Evolutionary conservation across 2,329 filamentous ascomycete genomes (phyloP).

Genomic region (Aspergillus japonicus): DNA sequence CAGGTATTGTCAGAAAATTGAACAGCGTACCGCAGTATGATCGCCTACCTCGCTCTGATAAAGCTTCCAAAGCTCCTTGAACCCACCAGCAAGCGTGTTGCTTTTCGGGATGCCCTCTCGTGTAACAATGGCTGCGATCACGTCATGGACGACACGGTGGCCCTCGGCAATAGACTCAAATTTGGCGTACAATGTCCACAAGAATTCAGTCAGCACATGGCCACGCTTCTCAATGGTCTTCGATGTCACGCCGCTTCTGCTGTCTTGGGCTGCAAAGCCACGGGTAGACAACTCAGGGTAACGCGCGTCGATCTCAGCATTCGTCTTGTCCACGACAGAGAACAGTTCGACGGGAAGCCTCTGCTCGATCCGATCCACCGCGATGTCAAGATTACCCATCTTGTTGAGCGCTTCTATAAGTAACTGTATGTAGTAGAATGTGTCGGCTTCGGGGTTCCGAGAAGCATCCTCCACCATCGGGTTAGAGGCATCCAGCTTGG

Average conservation of each 20-base stretch:
- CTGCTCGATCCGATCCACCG: conserved; percentile 88
- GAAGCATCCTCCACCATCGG: conserved; percentile 79
- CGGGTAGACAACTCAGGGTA: conserved; percentile 74
- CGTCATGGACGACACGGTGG: conserved; percentile 89
- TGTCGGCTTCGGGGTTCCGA: conserved; percentile 92
- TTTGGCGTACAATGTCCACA: conserved; percentile 91
- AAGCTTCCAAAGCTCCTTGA: conserved; percentile 96
- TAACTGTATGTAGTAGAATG: conserved; percentile 87
- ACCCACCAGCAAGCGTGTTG: conserved; percentile 75
- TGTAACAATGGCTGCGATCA: conserved; percentile 79
- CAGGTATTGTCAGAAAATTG: conserved; percentile 16
- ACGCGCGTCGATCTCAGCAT: conserved; percentile 87
- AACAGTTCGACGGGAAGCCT: conserved; percentile 91
- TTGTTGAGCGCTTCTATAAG: conserved; percentile 88
- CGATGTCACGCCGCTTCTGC: conserved; percentile 58
- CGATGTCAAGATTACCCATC: conserved; percentile 78
- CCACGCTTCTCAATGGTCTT: conserved; percentile 74
- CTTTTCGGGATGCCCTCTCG: conserved; percentile 68
- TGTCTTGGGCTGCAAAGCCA: conserved; percentile 47
- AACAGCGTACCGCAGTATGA: background rate
- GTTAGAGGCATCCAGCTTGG: conserved; percentile 54
- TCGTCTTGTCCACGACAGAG: conserved; percentile 88
- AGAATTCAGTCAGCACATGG: conserved; percentile 83
- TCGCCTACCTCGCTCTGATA: conserved; percentile 77
- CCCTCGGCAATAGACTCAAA: conserved; percentile 97